A percentile compares a stretch with the other conserved stretches of the same genome.
Evolutionary conservation across 1,139 yeast genomes (phyloP).

Genomic region (Pichia sp.): DNA sequence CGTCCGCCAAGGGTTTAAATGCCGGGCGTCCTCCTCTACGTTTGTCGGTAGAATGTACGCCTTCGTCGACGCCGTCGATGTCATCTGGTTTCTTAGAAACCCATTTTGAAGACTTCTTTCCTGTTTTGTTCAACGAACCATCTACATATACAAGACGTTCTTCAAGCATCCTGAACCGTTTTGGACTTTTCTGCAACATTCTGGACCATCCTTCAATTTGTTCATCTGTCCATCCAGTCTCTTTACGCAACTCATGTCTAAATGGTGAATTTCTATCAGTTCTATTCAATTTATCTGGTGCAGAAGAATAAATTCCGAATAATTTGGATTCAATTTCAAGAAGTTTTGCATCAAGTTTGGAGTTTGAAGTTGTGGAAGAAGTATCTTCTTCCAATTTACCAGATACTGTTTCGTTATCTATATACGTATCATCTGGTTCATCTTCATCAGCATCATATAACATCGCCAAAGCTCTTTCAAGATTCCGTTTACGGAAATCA

Average conservation of each 20-base stretch:
- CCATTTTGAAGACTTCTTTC: conserved; percentile 19
- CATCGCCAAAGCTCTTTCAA: conserved; percentile 58
- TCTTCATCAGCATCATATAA: conserved; percentile 70
- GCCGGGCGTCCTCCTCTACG: neutral
- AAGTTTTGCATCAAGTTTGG: conserved; percentile 15
- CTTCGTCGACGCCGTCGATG: conserved; percentile 12
- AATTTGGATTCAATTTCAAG: conserved; percentile 45
- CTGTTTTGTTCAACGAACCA: conserved; percentile 22
- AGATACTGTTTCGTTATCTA: conserved; percentile 54
- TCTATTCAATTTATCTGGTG: conserved; percentile 48
- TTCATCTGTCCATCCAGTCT: conserved; percentile 74
- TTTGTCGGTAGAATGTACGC: neutral
- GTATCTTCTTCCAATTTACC: conserved; percentile 22
- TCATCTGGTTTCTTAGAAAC: conserved; percentile 13
- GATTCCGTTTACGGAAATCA: conserved; percentile 47
- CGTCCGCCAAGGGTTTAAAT: neutral
- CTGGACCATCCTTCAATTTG: conserved; percentile 92
- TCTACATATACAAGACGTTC: conserved; percentile 50
- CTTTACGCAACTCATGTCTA: conserved; percentile 47
- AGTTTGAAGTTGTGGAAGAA: conserved; percentile 14
- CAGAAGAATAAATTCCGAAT: conserved; percentile 50
- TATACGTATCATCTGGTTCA: conserved; percentile 82
- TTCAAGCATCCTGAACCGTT: conserved; percentile 54
- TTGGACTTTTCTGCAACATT: conserved; percentile 62
- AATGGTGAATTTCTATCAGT: conserved; percentile 43